These are phyloP conservation scores for Epichloe baconii DNA, from an alignment of 2,329 filamentous ascomycete genomes.

Conservation along the genomic window DNA sequence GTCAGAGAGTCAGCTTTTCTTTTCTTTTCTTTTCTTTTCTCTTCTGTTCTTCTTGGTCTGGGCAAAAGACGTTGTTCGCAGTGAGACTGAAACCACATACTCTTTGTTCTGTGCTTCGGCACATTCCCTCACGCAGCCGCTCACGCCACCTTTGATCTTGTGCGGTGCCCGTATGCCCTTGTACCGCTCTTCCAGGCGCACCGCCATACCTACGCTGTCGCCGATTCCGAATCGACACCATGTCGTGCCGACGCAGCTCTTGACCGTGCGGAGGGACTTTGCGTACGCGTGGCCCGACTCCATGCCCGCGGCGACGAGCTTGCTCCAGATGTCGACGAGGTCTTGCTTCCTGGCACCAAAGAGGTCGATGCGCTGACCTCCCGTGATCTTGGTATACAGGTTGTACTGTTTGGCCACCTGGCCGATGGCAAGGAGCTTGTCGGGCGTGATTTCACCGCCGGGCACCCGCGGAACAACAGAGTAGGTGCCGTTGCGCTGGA, in stretches of 20 bases:
- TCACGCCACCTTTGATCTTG: constrained; percentile 84
- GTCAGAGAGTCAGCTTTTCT: neutral
- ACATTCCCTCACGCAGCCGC: constrained; percentile 83
- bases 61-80: neutral
- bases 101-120: constrained; percentile 90
- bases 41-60: neutral
- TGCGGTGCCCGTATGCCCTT: constrained; percentile 83
- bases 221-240: constrained; percentile 87
- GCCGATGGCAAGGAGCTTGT: constrained; percentile 73
- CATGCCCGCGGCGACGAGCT: constrained; percentile 71
- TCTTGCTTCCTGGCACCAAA: constrained; percentile 86
- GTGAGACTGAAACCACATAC: constrained; percentile 28
- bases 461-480: constrained; percentile 75
- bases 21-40: neutral
- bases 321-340: constrained; percentile 67
- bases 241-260: constrained; percentile 81
- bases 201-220: constrained; percentile 83
- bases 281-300: constrained; percentile 86
- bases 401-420: constrained; percentile 73
- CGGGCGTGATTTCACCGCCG: constrained; percentile 76
- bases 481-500: constrained; percentile 84
- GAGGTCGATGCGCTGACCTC: constrained; percentile 84
- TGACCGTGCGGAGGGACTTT: constrained; percentile 78
- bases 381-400: constrained; percentile 85
- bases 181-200: constrained; percentile 77